A percentile compares a stretch with the other conserved stretches of the same genome.
Conservation (phyloP, 768 basidiomycete species). For the Coprinellus aureogranulatus region DNA sequence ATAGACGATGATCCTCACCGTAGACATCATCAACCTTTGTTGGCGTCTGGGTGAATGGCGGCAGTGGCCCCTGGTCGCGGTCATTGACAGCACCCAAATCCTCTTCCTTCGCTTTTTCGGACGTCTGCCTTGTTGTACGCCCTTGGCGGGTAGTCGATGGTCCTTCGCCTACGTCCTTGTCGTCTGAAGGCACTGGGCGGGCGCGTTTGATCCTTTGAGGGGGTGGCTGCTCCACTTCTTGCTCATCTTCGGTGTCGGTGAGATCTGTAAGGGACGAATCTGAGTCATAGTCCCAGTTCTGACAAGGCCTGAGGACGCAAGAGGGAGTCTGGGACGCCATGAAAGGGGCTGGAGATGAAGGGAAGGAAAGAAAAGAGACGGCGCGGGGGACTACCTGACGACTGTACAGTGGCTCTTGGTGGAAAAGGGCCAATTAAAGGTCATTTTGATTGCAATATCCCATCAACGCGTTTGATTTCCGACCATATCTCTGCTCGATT, state of each 20-base stretch:
- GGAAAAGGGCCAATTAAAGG: neutral
- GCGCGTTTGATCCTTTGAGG: neutral
- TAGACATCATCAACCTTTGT: conserved; percentile 3
- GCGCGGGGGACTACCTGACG: neutral
- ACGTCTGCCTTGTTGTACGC: neutral
- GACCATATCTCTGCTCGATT: too few species aligned
- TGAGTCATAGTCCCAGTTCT: neutral
- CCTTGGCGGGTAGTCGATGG: conserved; percentile 3
- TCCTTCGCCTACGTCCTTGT: neutral
- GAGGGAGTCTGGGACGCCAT: too few species aligned
- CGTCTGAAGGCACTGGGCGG: conserved; percentile 5
- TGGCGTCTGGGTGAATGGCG: neutral
- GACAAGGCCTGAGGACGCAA: conserved; percentile 4
- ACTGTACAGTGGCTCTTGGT: neutral
- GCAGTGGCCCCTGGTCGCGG: neutral
- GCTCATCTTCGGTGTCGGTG: neutral
- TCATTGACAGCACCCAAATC: neutral
- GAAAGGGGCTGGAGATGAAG: too few species aligned
- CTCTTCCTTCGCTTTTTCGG: neutral
- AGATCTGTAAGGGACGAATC: neutral
- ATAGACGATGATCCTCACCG: neutral
- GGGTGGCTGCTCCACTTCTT: conserved; percentile 2
- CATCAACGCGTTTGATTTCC: neutral
- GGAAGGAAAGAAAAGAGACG: neutral
- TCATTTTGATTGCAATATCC: neutral